Evolutionary conservation across 164 flowering plant genomes (phyloP).

Genomic region (Liriodendron chinense): DNA sequence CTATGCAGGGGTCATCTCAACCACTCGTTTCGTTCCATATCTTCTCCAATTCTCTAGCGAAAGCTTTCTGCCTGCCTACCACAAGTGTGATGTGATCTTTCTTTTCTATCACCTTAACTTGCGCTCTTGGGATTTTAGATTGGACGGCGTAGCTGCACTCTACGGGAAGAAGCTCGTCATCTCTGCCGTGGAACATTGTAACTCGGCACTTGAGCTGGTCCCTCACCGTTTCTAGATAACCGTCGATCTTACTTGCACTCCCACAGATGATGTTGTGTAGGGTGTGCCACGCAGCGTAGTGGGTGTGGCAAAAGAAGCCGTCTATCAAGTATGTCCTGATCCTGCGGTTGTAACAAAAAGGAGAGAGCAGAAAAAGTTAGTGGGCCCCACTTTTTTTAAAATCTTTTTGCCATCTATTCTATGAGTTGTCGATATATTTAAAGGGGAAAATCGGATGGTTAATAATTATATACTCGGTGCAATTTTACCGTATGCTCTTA

Average conservation of each 20-base stretch:
- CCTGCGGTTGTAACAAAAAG: constrained; percentile 32
- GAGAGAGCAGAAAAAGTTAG: no score
- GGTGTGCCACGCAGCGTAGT: constrained; percentile 98
- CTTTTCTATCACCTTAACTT: constrained; percentile 61
- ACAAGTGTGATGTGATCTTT: constrained; percentile 91
- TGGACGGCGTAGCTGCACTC: constrained; percentile 76
- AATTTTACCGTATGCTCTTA: no score
- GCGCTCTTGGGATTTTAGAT: constrained; percentile 62
- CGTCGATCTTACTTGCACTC: constrained; percentile 65
- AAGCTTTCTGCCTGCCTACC: constrained; percentile 77
- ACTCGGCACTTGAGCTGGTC: constrained; percentile 51
- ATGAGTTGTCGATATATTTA: no score
- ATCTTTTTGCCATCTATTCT: no score
- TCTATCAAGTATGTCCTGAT: constrained; percentile 64
- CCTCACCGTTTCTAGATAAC: constrained; percentile 54
- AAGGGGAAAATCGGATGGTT: no score
- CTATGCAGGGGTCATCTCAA: background rate
- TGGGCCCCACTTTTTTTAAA: no score
- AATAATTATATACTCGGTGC: no score
- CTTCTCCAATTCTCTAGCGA: constrained; percentile 83
- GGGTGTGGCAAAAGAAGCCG: constrained; percentile 87
- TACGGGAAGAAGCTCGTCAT: constrained; percentile 78
- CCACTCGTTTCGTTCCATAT: constrained; percentile 61
- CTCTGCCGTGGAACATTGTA: constrained; percentile 66
- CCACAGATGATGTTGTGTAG: constrained; percentile 95